Evolutionary conservation across 139 green algal genomes (phyloP).

Genomic region (Chlorella ohadii): DNA sequence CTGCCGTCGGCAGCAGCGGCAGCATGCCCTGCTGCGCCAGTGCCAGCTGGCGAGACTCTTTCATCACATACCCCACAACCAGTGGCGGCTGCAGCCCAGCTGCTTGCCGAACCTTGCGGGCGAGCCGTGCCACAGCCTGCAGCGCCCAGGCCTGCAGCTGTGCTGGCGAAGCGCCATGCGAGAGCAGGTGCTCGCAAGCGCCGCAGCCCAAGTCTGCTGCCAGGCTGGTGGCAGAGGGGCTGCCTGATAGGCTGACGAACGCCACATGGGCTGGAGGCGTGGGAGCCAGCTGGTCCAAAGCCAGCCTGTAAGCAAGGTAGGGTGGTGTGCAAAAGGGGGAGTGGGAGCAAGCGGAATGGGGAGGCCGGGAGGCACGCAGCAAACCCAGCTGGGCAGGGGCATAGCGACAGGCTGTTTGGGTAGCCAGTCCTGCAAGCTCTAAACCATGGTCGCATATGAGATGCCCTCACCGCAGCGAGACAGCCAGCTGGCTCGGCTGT

Average conservation of each 20-base stretch:
- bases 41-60: constrained; percentile 20
- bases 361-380: neutral
- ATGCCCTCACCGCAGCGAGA: constrained; percentile 10
- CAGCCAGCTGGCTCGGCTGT: neutral
- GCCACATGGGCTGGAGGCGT: neutral
- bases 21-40: constrained; percentile 36
- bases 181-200: neutral
- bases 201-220: neutral
- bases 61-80: constrained; percentile 40
- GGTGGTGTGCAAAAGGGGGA: neutral
- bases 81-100: neutral
- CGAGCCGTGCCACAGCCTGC: neutral
- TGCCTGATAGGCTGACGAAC: neutral
- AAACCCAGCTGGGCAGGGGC: neutral
- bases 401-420: too few species aligned
- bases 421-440: too few species aligned
- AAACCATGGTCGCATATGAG: too few species aligned
- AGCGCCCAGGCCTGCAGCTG: constrained; percentile 19
- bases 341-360: neutral
- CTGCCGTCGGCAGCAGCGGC: constrained; percentile 15
- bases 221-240: neutral
- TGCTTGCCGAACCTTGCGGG: neutral
- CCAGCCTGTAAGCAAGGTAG: neutral
- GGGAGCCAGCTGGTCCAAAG: constrained; percentile 3
- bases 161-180: neutral